Base-by-base conservation (phyloP, 768 basidiomycete genomes). In the Agrocybe pediades region DNA sequence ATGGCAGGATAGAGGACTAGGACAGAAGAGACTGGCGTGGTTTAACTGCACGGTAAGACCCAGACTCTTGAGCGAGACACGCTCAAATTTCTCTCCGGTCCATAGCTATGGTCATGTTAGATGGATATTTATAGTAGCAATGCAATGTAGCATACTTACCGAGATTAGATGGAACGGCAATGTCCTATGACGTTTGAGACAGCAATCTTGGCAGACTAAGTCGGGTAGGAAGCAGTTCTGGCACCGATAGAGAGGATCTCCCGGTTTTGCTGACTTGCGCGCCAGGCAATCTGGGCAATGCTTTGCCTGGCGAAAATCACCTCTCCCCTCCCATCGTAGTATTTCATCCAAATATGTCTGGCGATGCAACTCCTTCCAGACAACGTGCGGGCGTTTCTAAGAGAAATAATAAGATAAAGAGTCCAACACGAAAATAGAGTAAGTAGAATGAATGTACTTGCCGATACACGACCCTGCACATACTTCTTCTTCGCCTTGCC, bases 251-350 rank as follows among this genome's bases (percentile, higher is more conserved):
- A 13, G 1, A 3, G 47, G 27, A 4, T 4, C 4, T 6, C 27
- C 17, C 8, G 51, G 41, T 1, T 2, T n/a, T 17, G 11, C 11
- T 2, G 16, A 20, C 9, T 24, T 15, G 6, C 41, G 40, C 9
- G 51, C 46, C 19, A 44, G 17, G 33, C 56, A 57, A 41, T 57
- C 56, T 1, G 51, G 51, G 25, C 56, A 57, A 11, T 40, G 21
- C 2, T 19, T 19, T 6, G 30, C 40, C 8, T 9, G 7, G 4
- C 16, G 17, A 25, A 49, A 52, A 23, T 57, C 56, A 0, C 46
- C 56, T 9, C 51, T 40, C 11, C 56, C 56, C 8, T 29, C 40
- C 41, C 51, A 53, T 15, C 46, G 51, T 5, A 53, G 29, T 6
- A 57, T 39, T 19, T 57, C 51, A 17, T 57, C 51, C 1, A 57